These are phyloP conservation scores for Pezicula rhizophila DNA, from an alignment of 2,329 filamentous ascomycete species.

Conservation along the genomic window DNA sequence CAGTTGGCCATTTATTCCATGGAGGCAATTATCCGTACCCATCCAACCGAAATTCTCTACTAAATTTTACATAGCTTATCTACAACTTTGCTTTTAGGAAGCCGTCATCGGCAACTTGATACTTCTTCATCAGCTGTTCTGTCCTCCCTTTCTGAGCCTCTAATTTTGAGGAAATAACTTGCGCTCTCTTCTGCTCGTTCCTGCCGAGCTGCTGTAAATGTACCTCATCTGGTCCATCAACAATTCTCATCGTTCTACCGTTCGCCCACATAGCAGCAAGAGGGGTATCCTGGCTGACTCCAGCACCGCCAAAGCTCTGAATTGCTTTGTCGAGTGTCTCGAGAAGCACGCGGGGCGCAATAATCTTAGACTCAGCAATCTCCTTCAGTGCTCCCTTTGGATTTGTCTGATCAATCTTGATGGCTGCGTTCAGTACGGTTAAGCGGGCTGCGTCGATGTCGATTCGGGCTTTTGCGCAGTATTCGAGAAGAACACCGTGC, in stretches of 20 bases:
- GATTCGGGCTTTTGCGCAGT: conserved; percentile 81
- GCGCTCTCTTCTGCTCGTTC: conserved; percentile 45
- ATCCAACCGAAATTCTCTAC: too few species aligned
- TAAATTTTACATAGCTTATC: neutral
- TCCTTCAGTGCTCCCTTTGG: conserved; percentile 83
- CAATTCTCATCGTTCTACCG: conserved; percentile 73
- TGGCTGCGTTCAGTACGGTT: conserved; percentile 82
- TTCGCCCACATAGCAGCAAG: conserved; percentile 73
- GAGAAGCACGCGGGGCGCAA: conserved; percentile 72
- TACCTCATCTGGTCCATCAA: conserved; percentile 90
- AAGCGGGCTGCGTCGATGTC: conserved; percentile 87
- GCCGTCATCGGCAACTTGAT: neutral
- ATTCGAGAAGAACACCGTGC: conserved; percentile 87
- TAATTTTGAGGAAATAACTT: neutral
- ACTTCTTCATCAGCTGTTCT: neutral
- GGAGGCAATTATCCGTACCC: too few species aligned
- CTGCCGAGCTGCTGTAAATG: conserved; percentile 71
- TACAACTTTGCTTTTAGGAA: neutral
- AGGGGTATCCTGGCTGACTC: conserved; percentile 89
- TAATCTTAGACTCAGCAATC: conserved; percentile 87
- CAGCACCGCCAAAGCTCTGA: conserved; percentile 83
- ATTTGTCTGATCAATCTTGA: conserved; percentile 81
- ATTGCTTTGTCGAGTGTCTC: conserved; percentile 85
- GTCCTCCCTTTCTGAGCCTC: neutral
- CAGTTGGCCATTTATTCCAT: too few species aligned